Evolutionary conservation across 768 basidiomycete genomes (phyloP).

Genomic region (Kwoniella europaea): DNA sequence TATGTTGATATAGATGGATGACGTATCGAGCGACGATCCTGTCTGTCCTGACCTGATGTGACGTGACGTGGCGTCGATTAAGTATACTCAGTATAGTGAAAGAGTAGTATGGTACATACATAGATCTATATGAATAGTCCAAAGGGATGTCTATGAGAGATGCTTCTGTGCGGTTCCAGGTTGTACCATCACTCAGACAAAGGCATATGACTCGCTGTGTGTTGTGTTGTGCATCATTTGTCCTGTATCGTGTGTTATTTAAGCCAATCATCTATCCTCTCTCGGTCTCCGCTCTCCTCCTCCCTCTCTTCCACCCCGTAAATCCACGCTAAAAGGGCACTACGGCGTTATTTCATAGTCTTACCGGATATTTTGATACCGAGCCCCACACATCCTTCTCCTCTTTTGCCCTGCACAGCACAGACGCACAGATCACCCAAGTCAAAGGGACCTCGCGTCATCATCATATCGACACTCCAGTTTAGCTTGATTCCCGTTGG

Average conservation of each 20-base stretch:
- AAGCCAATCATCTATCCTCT: neutral
- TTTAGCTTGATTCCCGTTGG: neutral
- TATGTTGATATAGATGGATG: neutral
- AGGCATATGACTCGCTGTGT: neutral
- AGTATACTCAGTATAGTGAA: neutral
- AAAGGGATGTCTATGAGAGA: neutral
- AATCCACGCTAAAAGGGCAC: neutral
- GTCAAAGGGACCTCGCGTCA: neutral
- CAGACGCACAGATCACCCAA: neutral
- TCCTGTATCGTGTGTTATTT: neutral
- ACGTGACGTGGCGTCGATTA: neutral
- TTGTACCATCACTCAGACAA: neutral
- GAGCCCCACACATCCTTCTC: neutral
- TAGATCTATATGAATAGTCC: neutral
- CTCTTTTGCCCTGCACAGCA: neutral
- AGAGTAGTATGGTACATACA: neutral
- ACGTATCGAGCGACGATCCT: constrained; percentile 4
- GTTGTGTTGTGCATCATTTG: neutral
- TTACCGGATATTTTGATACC: neutral
- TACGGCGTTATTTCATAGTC: neutral
- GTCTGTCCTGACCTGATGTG: neutral
- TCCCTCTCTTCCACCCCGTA: neutral
- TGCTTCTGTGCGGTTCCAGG: neutral
- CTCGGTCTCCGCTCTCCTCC: neutral
- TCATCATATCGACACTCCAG: neutral